A percentile compares a stretch with the other conserved stretches of the same genome.
These are phyloP conservation scores for Juncus inflexus DNA, from an alignment of 176 grass and related monocot species.

Conservation along the genomic window DNA sequence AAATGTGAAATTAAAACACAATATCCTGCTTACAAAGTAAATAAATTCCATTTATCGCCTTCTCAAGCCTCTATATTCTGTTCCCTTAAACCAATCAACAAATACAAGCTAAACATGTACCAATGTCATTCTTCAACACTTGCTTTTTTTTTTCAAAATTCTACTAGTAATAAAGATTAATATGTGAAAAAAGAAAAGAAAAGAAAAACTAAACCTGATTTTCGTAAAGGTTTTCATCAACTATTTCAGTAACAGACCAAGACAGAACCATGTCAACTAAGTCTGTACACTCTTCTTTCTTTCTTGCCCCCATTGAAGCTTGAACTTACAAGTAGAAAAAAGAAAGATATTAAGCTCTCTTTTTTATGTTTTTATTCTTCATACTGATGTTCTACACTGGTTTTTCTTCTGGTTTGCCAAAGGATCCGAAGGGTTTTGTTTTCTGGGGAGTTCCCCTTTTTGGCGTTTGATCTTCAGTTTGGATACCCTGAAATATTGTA, in stretches of 20 bases:
- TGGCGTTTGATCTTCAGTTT: too few relatives aligned
- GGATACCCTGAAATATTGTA: too few relatives aligned
- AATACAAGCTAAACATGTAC: not conserved
- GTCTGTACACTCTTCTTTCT: constrained; percentile 15
- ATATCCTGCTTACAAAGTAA: not conserved
- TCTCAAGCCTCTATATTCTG: not conserved
- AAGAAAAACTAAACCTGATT: constrained; percentile 31
- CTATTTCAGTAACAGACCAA: constrained; percentile 40
- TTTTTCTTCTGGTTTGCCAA: too few relatives aligned
- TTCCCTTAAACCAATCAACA: constrained; percentile 2
- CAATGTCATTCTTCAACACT: not conserved
- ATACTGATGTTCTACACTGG: too few relatives aligned
- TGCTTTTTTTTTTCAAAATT: not conserved
- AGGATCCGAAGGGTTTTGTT: too few relatives aligned
- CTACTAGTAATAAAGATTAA: not conserved
- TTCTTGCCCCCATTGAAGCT: constrained; percentile 12
- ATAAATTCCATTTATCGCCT: not conserved
- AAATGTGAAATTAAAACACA: not conserved
- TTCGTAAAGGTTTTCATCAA: constrained; percentile 33
- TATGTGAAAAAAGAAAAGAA: not conserved
- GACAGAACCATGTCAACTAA: constrained; percentile 47
- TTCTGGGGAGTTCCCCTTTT: too few relatives aligned
- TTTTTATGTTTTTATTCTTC: too few relatives aligned
- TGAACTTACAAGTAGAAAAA: not conserved
- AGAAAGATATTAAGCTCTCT: too few relatives aligned